Evolutionary conservation across 768 basidiomycete genomes (phyloP).

Genomic region (Kwoniella shandongensis): DNA sequence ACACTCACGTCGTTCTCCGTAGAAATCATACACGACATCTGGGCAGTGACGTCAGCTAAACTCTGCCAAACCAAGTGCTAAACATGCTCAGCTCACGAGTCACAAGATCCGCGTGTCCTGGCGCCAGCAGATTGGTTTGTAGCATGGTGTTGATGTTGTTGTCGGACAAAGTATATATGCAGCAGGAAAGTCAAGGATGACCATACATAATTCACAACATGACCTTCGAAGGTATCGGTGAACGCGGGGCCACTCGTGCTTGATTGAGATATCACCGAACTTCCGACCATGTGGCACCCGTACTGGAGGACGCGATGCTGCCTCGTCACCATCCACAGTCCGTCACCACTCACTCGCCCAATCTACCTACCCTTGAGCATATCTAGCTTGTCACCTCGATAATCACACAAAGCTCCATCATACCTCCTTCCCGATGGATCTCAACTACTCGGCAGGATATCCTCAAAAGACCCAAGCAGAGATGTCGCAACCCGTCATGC

Average conservation of each 20-base stretch:
- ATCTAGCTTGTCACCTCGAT: background rate
- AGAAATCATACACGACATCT: conserved; percentile 87
- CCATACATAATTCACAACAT: too few relatives aligned
- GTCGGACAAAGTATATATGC: too few relatives aligned
- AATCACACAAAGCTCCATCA: too few relatives aligned
- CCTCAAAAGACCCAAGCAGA: background rate
- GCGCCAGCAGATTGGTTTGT: conserved; percentile 44
- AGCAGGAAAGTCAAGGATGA: too few relatives aligned
- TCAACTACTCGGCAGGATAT: background rate
- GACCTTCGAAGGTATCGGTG: background rate
- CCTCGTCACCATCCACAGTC: conserved; percentile 15
- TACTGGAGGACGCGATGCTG: conserved; percentile 8
- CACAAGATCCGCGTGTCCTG: conserved; percentile 46
- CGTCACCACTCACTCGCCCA: background rate
- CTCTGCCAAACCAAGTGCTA: background rate
- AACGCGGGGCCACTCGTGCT: conserved; percentile 14
- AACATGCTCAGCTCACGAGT: conserved; percentile 42
- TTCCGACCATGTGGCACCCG: conserved; percentile 15
- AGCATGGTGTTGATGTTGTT: conserved; percentile 25
- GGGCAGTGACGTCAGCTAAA: conserved; percentile 8
- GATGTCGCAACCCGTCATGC: conserved; percentile 27
- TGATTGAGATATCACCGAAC: background rate
- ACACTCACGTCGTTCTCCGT: conserved; percentile 60
- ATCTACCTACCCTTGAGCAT: background rate
- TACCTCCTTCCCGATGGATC: too few relatives aligned